Evolutionary conservation across 176 grass and related monocot genomes (phyloP), one percentile per base, ranked within the genome.

Genomic region (Avena sativa): DNA sequence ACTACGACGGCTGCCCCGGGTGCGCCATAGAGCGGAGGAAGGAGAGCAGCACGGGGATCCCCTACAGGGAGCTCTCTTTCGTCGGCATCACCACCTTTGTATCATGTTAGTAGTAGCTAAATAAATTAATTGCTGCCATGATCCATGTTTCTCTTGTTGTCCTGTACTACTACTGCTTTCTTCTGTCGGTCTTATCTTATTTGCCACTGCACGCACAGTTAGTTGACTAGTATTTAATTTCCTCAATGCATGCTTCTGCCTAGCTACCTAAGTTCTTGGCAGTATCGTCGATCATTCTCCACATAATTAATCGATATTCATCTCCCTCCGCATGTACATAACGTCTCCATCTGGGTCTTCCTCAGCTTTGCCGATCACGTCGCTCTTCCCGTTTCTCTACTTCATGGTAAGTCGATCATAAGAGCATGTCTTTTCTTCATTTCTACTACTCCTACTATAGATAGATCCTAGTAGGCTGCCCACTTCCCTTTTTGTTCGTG

Each of bases 291-390:
- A 76, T 76, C 46, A 53, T 53, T 75, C n/a, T 50, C 40, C 6
- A 6, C 71, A 80, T 43, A 43, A 40, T 40, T 46, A 47, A 46
- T 4, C 21, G 46, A 23, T 30, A 0, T 28, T 23, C 38, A 28
- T 48, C 58, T 80, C 8, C 7, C 0, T 12, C 13, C 25, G 25
- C 14, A 26, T 25, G 5, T 73, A 23, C 6, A 8, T 40, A 28
- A 2, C 38, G 17, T 60, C 38, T 66, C 52, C 21, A n/a, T 71
- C 71, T 6, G 40, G 6, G 9, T 2, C 72, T 8, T 87, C 88
- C 88, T 80, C 95, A 97, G 95, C 89, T 87, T 80, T 97, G 59
- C 90, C 95, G 55, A 89, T 93, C 82, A 89, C 91, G 65, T 90
- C 89, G 0, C 44, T 97, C 51, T 95, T 95, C 65, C 95, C 95